Evolutionary conservation across 164 flowering plant genomes (phyloP), one percentile per base, ranked within the genome.

Genomic region (Santalum album): DNA sequence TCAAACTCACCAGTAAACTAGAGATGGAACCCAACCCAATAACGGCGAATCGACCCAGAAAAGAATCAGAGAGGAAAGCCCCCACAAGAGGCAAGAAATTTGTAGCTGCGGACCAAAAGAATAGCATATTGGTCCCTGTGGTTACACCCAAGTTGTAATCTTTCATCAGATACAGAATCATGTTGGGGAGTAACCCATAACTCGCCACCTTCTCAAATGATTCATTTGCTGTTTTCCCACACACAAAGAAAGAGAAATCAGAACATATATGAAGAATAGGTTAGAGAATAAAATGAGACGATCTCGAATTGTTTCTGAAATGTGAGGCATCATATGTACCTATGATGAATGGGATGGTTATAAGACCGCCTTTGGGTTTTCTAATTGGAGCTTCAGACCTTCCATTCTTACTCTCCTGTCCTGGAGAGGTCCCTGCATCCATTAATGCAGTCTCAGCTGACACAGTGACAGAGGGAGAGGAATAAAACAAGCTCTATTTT

Each of bases 31-130:
- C 36, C 7, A 32, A 12, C 10, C 36, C 36, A 32, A 32, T 32
- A 12, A 12, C 12, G 36, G 12, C 10, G 1, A 32, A 32, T 7
- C 36, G 36, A 32, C 36, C 36, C 36, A 32, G 69, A 57, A 55
- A 82, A 24, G 88, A 73, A 78, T 86, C 90, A 21, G 90, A 70
- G 49, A 86, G 47, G 61, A 83, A 79, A 42, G 91, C 89, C 6
- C 81, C 87, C 24, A 84, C 2, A 22, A 77, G 32, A 5, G 91
- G 84, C 44, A 60, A 40, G 81, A 77, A 79, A 65, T 79, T 79
- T 20, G 78, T 64, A 5, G 76, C 72, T 2, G 87, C 90, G 5
- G 68, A 39, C 91, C 87, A 82, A 10, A 69, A 53, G 65, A 64
- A 74, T 39, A 87, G 51, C 11, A 83, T 21, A 23, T 61, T 75